Evolutionary conservation across 140 eudicot species (phyloP).

Genomic region (Anethum foeniculum): DNA sequence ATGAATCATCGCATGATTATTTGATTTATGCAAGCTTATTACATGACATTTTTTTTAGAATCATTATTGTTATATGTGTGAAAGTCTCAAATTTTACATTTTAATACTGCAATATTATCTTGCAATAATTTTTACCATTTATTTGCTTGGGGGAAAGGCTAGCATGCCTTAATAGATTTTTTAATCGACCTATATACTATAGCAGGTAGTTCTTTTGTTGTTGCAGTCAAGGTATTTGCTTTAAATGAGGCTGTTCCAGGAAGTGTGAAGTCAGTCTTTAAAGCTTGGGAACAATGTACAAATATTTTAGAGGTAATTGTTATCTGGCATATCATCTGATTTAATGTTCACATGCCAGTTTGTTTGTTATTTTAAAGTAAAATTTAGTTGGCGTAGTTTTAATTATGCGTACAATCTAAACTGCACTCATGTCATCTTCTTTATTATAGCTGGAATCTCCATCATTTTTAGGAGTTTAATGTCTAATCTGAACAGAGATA

Average conservation of each 20-base stretch:
- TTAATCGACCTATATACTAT: neutral
- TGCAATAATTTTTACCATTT: no score
- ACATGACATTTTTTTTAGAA: no score
- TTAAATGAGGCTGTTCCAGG: constrained; percentile 91
- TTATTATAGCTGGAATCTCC: neutral
- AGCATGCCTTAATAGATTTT: no score
- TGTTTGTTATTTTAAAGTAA: neutral
- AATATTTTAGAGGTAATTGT: constrained; percentile 56
- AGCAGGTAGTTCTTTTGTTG: constrained; percentile 6
- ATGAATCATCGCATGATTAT: no score
- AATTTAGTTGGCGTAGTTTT: neutral
- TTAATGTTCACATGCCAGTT: neutral
- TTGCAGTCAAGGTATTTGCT: constrained; percentile 60
- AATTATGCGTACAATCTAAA: neutral
- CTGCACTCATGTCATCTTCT: neutral
- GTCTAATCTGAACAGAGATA: neutral
- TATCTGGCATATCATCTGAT: neutral
- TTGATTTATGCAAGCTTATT: no score
- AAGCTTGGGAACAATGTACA: constrained; percentile 87
- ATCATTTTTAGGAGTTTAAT: neutral
- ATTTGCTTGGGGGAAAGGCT: no score
- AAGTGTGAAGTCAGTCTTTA: constrained; percentile 79
- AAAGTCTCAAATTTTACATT: no score
- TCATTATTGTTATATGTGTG: no score
- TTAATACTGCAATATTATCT: no score